phyloP scores from a whole-genome alignment of 495 filamentous ascomycete species.

The Chaetomidium leptoderma region DNA sequence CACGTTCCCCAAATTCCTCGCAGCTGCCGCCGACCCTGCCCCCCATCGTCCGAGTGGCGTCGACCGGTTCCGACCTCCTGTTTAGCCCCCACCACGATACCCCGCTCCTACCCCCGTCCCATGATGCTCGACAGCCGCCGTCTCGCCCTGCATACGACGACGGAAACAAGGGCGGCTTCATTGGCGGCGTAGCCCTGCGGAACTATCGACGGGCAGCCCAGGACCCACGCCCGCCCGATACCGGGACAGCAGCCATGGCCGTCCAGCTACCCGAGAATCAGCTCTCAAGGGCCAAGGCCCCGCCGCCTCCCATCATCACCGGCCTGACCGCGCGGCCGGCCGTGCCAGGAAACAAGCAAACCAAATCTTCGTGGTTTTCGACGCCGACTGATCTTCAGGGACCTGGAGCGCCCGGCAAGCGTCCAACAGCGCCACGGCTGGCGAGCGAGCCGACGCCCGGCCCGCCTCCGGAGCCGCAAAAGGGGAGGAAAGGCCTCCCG shows the following conservation, averaged over 20 bases:
- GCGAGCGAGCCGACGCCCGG: slow-evolving; percentile 46
- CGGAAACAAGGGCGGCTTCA: slow-evolving; percentile 31
- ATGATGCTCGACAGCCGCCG: slow-evolving; percentile 30
- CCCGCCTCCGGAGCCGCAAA: slow-evolving; percentile 52
- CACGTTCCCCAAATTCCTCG: slow-evolving; percentile 37
- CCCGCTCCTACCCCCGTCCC: slow-evolving; percentile 20
- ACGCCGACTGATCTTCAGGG: slow-evolving; percentile 37
- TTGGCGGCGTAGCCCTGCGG: slow-evolving; percentile 41
- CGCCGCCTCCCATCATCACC: slow-evolving; percentile 34
- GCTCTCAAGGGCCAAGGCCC: slow-evolving; percentile 26
- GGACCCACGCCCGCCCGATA: slow-evolving; percentile 20
- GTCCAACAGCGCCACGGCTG: slow-evolving; percentile 4
- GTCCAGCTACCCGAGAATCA: slow-evolving; percentile 23
- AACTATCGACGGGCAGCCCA: slow-evolving; percentile 34
- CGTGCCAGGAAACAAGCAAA: slow-evolving; percentile 24
- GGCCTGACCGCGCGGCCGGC: slow-evolving; percentile 20
- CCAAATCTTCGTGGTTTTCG: slow-evolving; percentile 39
- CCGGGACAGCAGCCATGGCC: slow-evolving; percentile 19
- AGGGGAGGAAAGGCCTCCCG: slow-evolving; percentile 48
- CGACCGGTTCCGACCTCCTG: slow-evolving; percentile 30
- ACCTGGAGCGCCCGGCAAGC: slow-evolving; percentile 1
- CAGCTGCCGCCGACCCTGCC: slow-evolving; percentile 41
- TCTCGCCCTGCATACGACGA: slow-evolving; percentile 26
- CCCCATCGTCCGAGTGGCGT: slow-evolving; percentile 45
- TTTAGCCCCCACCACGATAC: slow-evolving; percentile 15